phyloP scores from a whole-genome alignment of 768 basidiomycete genomes.

The Candolleomyces eurysporus region DNA sequence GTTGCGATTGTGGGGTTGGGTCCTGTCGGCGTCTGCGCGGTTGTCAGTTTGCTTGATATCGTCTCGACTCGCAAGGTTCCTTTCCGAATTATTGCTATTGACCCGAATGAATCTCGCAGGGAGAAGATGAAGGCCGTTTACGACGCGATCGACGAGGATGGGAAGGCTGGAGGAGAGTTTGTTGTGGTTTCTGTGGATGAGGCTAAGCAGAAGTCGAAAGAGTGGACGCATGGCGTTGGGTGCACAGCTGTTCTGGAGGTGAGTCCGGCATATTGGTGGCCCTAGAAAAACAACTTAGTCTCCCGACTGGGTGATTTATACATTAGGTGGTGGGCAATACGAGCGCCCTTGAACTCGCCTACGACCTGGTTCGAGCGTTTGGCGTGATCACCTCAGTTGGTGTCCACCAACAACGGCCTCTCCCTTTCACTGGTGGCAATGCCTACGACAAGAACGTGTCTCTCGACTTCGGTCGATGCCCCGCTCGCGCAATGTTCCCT shows the following conservation, averaged over 20 bases:
- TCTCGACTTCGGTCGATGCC: conserved; percentile 79
- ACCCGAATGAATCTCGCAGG: conserved; percentile 55
- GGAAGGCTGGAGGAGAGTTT: conserved; percentile 49
- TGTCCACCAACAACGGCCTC: conserved; percentile 52
- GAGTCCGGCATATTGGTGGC: conserved; percentile 6
- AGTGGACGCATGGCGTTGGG: conserved; percentile 57
- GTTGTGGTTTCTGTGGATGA: conserved; percentile 49
- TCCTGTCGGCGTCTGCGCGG: conserved; percentile 74
- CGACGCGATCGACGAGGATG: conserved; percentile 41
- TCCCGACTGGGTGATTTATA: background rate
- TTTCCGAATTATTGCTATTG: conserved; percentile 63
- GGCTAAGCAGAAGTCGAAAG: conserved; percentile 44
- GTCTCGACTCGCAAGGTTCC: conserved; percentile 43
- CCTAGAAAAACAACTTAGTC: background rate
- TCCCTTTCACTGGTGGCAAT: conserved; percentile 57
- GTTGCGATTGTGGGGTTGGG: conserved; percentile 74
- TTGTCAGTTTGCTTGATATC: conserved; percentile 61
- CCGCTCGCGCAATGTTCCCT: conserved; percentile 75
- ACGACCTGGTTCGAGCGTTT: conserved; percentile 71
- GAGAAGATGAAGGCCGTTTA: conserved; percentile 62
- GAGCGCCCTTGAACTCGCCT: conserved; percentile 61
- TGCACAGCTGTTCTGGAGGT: conserved; percentile 72
- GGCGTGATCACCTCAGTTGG: conserved; percentile 76
- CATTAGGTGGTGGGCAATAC: conserved; percentile 67
- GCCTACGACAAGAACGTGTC: conserved; percentile 79